Conservation (phyloP, 1,139 yeast genomes). For the Suhomyces terraborum region DNA sequence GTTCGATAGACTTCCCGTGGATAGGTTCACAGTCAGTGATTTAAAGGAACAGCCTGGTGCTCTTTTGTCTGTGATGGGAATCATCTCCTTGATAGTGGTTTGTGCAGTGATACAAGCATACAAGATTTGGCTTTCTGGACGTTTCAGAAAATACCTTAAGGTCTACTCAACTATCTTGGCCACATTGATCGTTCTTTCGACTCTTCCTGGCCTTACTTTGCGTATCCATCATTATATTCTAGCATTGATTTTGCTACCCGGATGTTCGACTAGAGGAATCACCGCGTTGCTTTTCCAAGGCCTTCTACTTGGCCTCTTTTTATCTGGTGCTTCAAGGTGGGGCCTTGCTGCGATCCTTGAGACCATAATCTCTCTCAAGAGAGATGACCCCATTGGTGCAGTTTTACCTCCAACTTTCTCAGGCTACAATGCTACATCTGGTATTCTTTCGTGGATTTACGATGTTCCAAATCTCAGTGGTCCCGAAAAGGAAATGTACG, state of each 20-base stretch:
- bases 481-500: constrained; percentile 10
- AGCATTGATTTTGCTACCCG: constrained; percentile 79
- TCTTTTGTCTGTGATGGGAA: constrained; percentile 57
- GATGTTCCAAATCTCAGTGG: constrained; percentile 9
- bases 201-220: constrained; percentile 69
- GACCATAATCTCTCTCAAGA: constrained; percentile 62
- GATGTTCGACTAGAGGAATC: constrained; percentile 77
- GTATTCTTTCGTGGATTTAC: constrained; percentile 38
- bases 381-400: constrained; percentile 75
- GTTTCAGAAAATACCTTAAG: constrained; percentile 57
- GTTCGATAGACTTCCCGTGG: constrained; percentile 85
- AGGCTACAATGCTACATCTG: constrained; percentile 35
- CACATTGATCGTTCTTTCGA: constrained; percentile 48
- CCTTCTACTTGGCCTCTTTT: constrained; percentile 71
- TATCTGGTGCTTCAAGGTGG: constrained; percentile 91
- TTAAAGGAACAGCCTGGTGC: constrained; percentile 79
- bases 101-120: constrained; percentile 76
- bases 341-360: constrained; percentile 89
- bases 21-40: constrained; percentile 73
- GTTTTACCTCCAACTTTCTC: constrained; percentile 58
- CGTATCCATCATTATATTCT: constrained; percentile 88
- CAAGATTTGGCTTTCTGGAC: constrained; percentile 78
- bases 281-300: constrained; percentile 81
- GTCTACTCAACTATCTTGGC: constrained; percentile 53
- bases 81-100: constrained; percentile 45